These are phyloP conservation scores for Cucumis melo DNA, from an alignment of 306 rosid species.

Conservation along the genomic window DNA sequence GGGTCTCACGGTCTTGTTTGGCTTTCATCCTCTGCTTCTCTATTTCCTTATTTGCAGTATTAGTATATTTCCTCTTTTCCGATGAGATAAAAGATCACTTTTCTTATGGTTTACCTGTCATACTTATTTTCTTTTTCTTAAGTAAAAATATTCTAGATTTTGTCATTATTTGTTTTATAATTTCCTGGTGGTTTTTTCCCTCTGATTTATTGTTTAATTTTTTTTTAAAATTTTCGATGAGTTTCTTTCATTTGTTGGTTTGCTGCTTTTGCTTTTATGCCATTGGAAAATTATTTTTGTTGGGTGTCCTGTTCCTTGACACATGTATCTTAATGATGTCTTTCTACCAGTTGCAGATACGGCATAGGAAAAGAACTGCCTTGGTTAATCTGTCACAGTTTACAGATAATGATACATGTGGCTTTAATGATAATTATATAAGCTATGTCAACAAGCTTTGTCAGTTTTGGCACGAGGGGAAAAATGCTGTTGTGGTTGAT, in stretches of 20 bases:
- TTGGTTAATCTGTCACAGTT: conserved; percentile 20
- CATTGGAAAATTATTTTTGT: background rate
- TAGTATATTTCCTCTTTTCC: background rate
- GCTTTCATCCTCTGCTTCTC: background rate
- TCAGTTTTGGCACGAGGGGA: conserved; percentile 30
- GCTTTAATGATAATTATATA: conserved; percentile 15
- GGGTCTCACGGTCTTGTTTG: too few relatives aligned
- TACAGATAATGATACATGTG: conserved; percentile 19
- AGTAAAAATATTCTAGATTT: background rate
- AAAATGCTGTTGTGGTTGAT: conserved; percentile 45
- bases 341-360: conserved; percentile 20
- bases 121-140: background rate
- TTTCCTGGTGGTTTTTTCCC: background rate
- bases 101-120: background rate
- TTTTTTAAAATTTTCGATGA: background rate
- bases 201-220: too few relatives aligned
- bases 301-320: conserved; percentile 9
- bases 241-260: background rate
- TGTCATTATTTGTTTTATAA: background rate
- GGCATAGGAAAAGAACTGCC: conserved; percentile 15
- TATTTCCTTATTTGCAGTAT: background rate
- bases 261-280: background rate
- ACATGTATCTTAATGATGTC: background rate
- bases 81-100: background rate
- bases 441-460: conserved; percentile 37